phyloP scores from a whole-genome alignment of 495 filamentous ascomycete genomes.

The Tuber borchii region DNA sequence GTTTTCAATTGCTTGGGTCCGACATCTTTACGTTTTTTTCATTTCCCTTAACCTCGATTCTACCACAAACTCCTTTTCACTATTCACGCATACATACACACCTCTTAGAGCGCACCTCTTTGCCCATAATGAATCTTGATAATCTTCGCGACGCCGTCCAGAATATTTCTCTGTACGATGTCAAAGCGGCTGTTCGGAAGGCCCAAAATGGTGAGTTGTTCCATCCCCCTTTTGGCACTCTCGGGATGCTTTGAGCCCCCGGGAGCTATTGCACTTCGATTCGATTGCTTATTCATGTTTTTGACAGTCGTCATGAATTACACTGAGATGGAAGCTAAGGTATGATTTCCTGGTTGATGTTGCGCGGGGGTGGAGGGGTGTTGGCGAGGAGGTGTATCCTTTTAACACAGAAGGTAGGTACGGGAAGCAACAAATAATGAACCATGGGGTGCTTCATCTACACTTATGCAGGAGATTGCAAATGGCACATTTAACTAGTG shows the following conservation, averaged over 20 bases:
- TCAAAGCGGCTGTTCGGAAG: conserved; percentile 95
- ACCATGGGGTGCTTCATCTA: conserved; percentile 89
- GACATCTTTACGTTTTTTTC: conserved; percentile 5
- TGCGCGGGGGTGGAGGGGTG: conserved; percentile 14
- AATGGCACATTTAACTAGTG: conserved; percentile 98
- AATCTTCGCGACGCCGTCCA: conserved; percentile 81
- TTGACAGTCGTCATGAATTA: conserved; percentile 92
- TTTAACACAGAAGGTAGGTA: conserved; percentile 51
- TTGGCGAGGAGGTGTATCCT: conserved; percentile 34
- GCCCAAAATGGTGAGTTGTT: conserved; percentile 84
- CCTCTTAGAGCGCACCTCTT: background rate
- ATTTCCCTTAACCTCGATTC: background rate
- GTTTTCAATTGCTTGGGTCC: background rate
- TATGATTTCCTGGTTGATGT: conserved; percentile 41
- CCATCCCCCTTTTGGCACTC: conserved; percentile 21
- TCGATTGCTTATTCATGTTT: background rate
- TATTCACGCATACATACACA: background rate
- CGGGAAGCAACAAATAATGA: conserved; percentile 98
- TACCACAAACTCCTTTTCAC: background rate
- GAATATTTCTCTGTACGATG: conserved; percentile 91
- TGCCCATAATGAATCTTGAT: conserved; percentile 33
- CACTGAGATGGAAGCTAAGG: conserved; percentile 99
- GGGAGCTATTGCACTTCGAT: conserved; percentile 5
- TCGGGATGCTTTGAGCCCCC: background rate
- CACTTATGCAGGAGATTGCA: conserved; percentile 92